phyloP scores from a whole-genome alignment of 1,139 yeast genomes.

The Pichia sp. region DNA sequence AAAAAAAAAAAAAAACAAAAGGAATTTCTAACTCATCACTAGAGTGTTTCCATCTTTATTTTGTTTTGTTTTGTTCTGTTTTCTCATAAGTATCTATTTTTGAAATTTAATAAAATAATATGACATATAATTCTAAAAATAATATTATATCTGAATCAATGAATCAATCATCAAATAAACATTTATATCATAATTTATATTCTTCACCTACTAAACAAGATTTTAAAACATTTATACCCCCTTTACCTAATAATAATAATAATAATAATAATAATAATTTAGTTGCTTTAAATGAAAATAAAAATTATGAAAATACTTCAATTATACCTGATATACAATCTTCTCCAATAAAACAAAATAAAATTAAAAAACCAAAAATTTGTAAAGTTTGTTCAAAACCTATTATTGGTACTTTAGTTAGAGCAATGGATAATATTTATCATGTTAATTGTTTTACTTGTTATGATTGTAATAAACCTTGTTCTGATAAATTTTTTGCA shows the following conservation, averaged over 20 bases:
- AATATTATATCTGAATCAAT: no score
- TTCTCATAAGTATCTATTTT: no score
- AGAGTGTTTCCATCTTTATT: no score
- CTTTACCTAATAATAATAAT: not conserved
- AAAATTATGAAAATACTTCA: not conserved
- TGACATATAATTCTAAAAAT: no score
- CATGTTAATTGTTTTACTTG: conserved; percentile 89
- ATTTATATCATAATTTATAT: conserved; percentile 13
- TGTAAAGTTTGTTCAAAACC: conserved; percentile 62
- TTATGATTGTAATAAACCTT: conserved; percentile 69
- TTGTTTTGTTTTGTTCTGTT: no score
- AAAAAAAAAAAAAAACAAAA: no score
- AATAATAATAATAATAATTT: not conserved
- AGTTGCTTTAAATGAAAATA: not conserved
- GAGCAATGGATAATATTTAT: conserved; percentile 73
- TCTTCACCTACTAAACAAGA: conserved; percentile 12
- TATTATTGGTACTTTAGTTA: conserved; percentile 75
- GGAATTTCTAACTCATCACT: no score
- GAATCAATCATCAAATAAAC: conserved; percentile 3
- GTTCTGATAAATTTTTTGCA: conserved; percentile 70
- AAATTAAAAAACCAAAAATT: conserved; percentile 20
- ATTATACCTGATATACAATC: not conserved
- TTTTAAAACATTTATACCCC: conserved; percentile 1
- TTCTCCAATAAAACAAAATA: conserved; percentile 5
- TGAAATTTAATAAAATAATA: no score